phyloP scores from a whole-genome alignment of 2,329 filamentous ascomycete genomes.

The Periconia digitata region DNA sequence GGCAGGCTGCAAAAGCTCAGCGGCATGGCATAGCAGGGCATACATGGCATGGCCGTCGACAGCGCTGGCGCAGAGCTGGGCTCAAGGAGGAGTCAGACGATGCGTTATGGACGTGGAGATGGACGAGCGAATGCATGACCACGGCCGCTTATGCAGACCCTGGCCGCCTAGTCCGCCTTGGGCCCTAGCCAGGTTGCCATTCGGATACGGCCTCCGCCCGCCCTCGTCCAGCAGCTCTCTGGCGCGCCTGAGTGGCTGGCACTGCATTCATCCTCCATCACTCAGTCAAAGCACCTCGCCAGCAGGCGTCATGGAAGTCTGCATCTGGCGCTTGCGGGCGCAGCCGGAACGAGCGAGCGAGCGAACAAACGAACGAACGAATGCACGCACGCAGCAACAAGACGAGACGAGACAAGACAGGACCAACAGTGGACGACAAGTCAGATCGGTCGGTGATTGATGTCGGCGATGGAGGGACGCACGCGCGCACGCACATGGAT shows the following conservation, averaged over 20 bases:
- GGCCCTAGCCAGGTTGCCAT: not conserved
- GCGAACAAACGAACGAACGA: not conserved
- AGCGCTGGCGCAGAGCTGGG: slow-evolving; percentile 8
- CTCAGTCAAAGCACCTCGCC: no score
- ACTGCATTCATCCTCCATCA: no score
- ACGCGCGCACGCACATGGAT: no score
- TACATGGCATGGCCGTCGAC: no score
- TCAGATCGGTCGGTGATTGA: no score
- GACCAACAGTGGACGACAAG: no score
- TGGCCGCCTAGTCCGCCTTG: not conserved
- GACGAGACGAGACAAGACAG: no score
- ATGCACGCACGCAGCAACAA: no score
- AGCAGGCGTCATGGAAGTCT: not conserved
- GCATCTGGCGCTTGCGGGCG: no score
- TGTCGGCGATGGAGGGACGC: no score
- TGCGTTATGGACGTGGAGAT: slow-evolving; percentile 28
- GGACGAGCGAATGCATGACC: slow-evolving; percentile 35
- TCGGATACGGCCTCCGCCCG: slow-evolving; percentile 16
- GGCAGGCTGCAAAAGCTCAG: not conserved
- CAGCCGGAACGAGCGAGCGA: slow-evolving; percentile 7
- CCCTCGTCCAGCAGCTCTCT: slow-evolving; percentile 6
- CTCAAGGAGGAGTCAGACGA: slow-evolving; percentile 34
- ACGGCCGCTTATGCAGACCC: slow-evolving; percentile 40
- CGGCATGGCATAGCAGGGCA: no score
- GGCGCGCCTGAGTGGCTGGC: slow-evolving; percentile 29